A percentile compares a stretch with the other conserved stretches of the same genome.
phyloP scores from a whole-genome alignment of 371 early-diverging fungal genomes.

The Chytridium lagenaria region DNA sequence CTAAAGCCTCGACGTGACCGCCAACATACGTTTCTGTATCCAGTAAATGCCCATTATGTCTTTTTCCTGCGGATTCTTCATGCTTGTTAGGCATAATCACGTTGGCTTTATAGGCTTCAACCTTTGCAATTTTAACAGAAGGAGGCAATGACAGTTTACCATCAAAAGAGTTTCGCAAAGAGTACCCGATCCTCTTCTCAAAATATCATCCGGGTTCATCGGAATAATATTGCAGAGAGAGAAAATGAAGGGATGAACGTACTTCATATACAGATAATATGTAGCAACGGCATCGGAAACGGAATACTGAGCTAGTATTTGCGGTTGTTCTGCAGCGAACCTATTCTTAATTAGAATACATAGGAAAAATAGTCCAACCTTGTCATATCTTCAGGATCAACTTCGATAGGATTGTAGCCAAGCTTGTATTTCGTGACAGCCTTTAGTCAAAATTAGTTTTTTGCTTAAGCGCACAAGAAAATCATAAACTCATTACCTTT shows the following conservation, averaged over 20 bases:
- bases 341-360: conserved; percentile 33
- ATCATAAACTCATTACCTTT: conserved; percentile 57
- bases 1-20: conserved; percentile 98
- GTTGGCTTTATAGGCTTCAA: conserved; percentile 88
- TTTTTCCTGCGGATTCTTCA: conserved; percentile 71
- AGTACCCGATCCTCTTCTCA: conserved; percentile 98
- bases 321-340: conserved; percentile 94
- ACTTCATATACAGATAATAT: conserved; percentile 99
- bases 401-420: conserved; percentile 98
- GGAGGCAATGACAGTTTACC: conserved; percentile 59
- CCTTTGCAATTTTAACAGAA: conserved; percentile 51
- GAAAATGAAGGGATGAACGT: conserved; percentile 99
- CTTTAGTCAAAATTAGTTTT: conserved; percentile 48
- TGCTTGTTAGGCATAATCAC: conserved; percentile 98
- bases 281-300: conserved; percentile 99
- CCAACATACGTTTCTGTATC: conserved; percentile 99
- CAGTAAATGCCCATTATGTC: conserved; percentile 90
- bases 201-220: conserved; percentile 94
- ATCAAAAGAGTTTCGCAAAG: conserved; percentile 98
- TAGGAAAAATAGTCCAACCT: conserved; percentile 42
- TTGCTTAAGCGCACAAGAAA: not conserved
- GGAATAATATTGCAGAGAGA: conserved; percentile 99
- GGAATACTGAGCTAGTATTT: conserved; percentile 97
- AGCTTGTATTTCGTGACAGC: conserved; percentile 97
- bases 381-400: conserved; percentile 99